Percentiles rank a stretch among this genome's conserved stretches.
Conservation (phyloP, 2,329 filamentous ascomycete species). For the Drechslerella coelobrocha region DNA sequence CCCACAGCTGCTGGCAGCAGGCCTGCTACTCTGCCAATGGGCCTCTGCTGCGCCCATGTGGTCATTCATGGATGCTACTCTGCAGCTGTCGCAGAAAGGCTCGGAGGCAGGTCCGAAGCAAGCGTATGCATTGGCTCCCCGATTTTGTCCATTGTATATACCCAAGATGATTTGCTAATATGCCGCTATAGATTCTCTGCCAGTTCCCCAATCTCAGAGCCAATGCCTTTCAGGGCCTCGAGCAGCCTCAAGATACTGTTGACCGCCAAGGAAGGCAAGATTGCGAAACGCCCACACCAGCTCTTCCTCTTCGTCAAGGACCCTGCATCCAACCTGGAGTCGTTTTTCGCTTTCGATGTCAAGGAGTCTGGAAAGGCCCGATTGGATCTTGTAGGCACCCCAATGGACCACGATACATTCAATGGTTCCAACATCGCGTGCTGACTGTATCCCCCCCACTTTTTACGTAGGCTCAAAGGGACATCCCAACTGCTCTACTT, state of each 20-base stretch:
- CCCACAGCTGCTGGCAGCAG: constrained; percentile 40
- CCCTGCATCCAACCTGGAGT: constrained; percentile 75
- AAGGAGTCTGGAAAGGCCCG: constrained; percentile 84
- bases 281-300: constrained; percentile 86
- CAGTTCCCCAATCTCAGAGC: constrained; percentile 67
- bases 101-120: constrained; percentile 34
- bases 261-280: constrained; percentile 79
- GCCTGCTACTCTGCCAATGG: constrained; percentile 45
- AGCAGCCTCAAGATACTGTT: constrained; percentile 83
- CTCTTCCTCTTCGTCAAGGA: constrained; percentile 87
- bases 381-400: constrained; percentile 73
- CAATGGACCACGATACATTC: not conserved
- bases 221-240: constrained; percentile 69
- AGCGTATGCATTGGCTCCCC: constrained; percentile 14
- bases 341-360: constrained; percentile 80
- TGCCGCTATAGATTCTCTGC: constrained; percentile 65
- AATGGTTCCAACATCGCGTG: not conserved
- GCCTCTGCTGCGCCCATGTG: constrained; percentile 19
- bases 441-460: constrained; percentile 9
- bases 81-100: constrained; percentile 44
- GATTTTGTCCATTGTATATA: constrained; percentile 4
- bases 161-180: not conserved
- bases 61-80: constrained; percentile 38
- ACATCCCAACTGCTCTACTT: constrained; percentile 84
- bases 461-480: constrained; percentile 85